Evolutionary conservation across 345 rosid genomes (phyloP), one percentile per base, ranked within the genome.

Genomic region (Ceriops zippeliana): DNA sequence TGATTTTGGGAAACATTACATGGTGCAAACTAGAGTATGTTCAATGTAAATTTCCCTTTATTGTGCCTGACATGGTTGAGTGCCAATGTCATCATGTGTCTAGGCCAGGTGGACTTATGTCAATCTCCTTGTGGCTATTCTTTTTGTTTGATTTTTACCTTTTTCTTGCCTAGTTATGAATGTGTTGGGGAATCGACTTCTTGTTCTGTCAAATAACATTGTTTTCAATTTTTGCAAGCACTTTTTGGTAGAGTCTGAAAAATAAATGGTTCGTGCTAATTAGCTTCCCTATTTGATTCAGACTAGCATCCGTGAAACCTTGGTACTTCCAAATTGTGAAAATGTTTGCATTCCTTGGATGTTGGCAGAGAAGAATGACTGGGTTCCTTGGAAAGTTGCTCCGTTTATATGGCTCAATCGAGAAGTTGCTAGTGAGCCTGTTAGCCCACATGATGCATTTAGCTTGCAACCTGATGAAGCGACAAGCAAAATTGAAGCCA

Each of bases 311-410:
- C 79, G 83, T 37, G 99, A 90, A 47, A 82, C 85, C 9, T 61
- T 95, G 88, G 99, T 95, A 52, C 96, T 89, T 61, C 99, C 99
- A n/a, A 95, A 95, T 77, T 83, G 89, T 65, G 96, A 90, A 78
- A 84, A 86, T 60, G 19, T 86, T 63, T 80, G 85, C 74, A 78
- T 95, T 79, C 93, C 98, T 11, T 85, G 89, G 84, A 95, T 95
- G 98, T 68, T 83, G 71, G 92, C 96, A 5, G 97, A 95, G 63
- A 89, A 90, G 73, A 81, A 95, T 71, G 98, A 95, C 75, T 95
- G 99, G 98, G 85, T 87, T 26, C 84, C 86, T 47, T 78, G 86
- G 70, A 76, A 78, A 42, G 83, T 75, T 35, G 99, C 98, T 70
- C 99, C 99, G 31, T 92, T 83, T 78, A 84, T 90, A 47, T 84